phyloP scores from a whole-genome alignment of 2,329 filamentous ascomycete species.

The Fusarium cicatricum region DNA sequence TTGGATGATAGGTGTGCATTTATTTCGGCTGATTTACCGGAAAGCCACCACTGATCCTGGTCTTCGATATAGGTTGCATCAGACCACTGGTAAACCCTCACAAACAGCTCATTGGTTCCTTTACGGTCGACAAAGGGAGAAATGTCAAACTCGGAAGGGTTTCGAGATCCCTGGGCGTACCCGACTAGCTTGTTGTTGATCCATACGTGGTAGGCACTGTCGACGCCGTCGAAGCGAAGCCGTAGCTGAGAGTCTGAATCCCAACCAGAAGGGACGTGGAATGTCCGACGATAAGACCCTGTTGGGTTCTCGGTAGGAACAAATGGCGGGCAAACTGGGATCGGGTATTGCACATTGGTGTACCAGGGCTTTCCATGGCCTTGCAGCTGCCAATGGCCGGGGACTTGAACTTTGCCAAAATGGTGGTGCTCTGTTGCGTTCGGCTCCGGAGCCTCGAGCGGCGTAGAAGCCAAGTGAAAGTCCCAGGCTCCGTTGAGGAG shows the following conservation, averaged over 20 bases:
- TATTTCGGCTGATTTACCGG: slow-evolving; percentile 63
- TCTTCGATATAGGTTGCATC: slow-evolving; percentile 76
- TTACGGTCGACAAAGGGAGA: slow-evolving; percentile 54
- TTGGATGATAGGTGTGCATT: slow-evolving; percentile 52
- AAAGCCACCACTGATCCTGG: slow-evolving; percentile 75
- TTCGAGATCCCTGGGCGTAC: slow-evolving; percentile 74
- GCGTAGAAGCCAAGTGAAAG: slow-evolving; percentile 59
- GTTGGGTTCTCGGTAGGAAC: slow-evolving; percentile 71
- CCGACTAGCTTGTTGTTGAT: slow-evolving; percentile 71
- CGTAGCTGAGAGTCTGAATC: slow-evolving; percentile 61
- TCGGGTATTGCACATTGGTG: slow-evolving; percentile 72
- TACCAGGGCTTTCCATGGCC: slow-evolving; percentile 73
- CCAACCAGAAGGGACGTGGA: slow-evolving; percentile 61
- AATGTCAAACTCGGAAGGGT: slow-evolving; percentile 75
- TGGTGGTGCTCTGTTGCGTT: slow-evolving; percentile 60
- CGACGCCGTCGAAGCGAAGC: slow-evolving; percentile 75
- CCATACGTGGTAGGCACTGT: slow-evolving; percentile 75
- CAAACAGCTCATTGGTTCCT: slow-evolving; percentile 62
- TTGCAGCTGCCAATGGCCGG: slow-evolving; percentile 75
- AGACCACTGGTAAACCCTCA: slow-evolving; percentile 75
- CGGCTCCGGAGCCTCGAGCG: slow-evolving; percentile 54
- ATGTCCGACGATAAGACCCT: slow-evolving; percentile 66
- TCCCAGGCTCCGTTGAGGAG: slow-evolving; percentile 65
- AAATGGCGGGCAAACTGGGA: slow-evolving; percentile 70
- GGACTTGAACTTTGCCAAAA: slow-evolving; percentile 62